Evolutionary conservation across 345 rosid species (phyloP).

Genomic region (Streptanthus diversifolius): DNA sequence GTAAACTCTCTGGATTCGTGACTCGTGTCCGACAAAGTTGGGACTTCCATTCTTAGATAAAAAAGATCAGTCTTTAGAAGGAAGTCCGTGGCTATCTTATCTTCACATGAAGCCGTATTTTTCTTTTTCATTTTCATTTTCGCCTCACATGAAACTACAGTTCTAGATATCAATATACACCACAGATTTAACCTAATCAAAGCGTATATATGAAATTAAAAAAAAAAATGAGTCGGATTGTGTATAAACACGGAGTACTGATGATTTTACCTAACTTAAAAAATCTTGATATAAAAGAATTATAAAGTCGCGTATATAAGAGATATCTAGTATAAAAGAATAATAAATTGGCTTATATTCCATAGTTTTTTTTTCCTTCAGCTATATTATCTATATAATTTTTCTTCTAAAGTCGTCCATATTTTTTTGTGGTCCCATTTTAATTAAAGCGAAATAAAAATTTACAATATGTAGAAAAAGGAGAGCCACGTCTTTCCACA

Average conservation of each 20-base stretch:
- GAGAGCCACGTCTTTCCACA: neutral
- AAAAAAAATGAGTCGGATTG: too few species aligned
- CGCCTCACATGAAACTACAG: neutral
- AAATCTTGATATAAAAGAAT: neutral
- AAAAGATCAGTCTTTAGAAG: neutral
- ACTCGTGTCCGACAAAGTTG: neutral
- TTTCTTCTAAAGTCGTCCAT: neutral
- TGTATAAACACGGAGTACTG: too few species aligned
- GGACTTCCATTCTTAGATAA: neutral
- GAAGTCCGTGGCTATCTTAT: constrained; percentile 9
- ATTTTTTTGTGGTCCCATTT: neutral
- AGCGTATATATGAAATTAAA: neutral
- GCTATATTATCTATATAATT: neutral
- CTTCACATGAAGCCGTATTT: neutral
- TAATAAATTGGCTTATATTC: constrained; percentile 1
- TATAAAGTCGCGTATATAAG: neutral
- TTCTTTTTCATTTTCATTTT: neutral
- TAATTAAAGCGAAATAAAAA: too few species aligned
- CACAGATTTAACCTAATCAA: neutral
- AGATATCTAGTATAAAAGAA: neutral
- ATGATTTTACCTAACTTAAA: neutral
- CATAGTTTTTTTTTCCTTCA: neutral
- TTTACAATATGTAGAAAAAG: neutral
- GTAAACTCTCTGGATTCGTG: neutral
- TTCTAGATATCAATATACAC: neutral